Base-by-base conservation (phyloP, 768 basidiomycete species). In the Termitomyces sp. region DNA sequence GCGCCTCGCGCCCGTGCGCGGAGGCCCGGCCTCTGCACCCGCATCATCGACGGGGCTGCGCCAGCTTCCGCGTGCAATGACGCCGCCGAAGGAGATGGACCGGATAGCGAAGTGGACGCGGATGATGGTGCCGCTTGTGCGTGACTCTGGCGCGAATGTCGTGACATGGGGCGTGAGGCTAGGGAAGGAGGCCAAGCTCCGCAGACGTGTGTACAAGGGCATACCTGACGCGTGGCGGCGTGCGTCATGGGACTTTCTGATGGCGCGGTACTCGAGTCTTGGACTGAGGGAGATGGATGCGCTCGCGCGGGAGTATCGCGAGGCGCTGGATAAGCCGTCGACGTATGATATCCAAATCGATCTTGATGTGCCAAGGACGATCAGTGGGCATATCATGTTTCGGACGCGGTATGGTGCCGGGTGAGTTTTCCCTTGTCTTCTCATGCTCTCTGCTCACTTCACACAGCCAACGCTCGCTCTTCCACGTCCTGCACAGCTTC, bases 341-440 rank as follows among this genome's bases (percentile, higher is more conserved):
- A 80, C 76, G 9, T 95, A 93, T 68, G 97, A 99, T 70, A 85
- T 98, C 32, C 97, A 98, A 75, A 98, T 98, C 63, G 97, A 99
- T 73, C 77, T 99, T 62, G 97, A 99, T 67, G 95, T 98, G 1
- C 97, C 97, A 3, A 75, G 97, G 66, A 98, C 97, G 13, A 97
- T 98, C 62, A 90, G 86, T 59, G 94, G 94, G 0, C 94, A 98
- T 73, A 82, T 97, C 58, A 81, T 95, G 77, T 99, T 98, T 67
- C 84, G 87, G 63, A 99, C 97, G 49, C 81, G 97, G 62, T 99
- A 99, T 71, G 97, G 97, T 50, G 84, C 88, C 59, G 97, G 95
- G 92, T 93, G 69, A 67, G 90, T 78, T 5, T 57, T 34, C 55
- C 60, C 47, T 46, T 7, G 5, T 37, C 3, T 20, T 13, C 53